Conservation (phyloP, 2,329 filamentous ascomycete genomes). For the Rutstroemia sydowiana region DNA sequence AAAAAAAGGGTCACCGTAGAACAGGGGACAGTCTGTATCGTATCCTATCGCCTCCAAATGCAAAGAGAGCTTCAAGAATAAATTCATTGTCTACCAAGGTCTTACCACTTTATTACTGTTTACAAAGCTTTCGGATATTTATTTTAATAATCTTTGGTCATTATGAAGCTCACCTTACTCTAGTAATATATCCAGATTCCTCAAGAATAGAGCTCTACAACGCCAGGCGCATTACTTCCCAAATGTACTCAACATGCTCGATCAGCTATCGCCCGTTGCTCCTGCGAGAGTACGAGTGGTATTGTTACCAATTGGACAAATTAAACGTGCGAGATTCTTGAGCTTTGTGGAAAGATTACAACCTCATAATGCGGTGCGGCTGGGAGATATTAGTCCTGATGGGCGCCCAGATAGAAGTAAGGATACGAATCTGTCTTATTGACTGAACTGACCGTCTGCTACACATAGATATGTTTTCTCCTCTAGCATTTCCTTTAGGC, state of each 20-base stretch:
- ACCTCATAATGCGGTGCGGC: slow-evolving; percentile 70
- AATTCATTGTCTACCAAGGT: not conserved
- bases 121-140: not conserved
- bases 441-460: slow-evolving; percentile 11
- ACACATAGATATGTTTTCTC: slow-evolving; percentile 80
- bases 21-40: slow-evolving; percentile 10
- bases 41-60: not conserved
- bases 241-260: slow-evolving; percentile 66
- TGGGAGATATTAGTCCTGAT: slow-evolving; percentile 83
- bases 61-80: not conserved
- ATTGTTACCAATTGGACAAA: slow-evolving; percentile 77
- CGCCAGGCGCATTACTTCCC: slow-evolving; percentile 25
- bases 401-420: slow-evolving; percentile 78
- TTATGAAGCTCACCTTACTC: not conserved
- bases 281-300: slow-evolving; percentile 86
- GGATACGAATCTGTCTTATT: slow-evolving; percentile 23
- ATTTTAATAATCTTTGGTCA: not conserved
- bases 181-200: not conserved
- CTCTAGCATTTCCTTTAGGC: slow-evolving; percentile 77
- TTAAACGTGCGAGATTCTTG: slow-evolving; percentile 73
- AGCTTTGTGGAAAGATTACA: slow-evolving; percentile 72
- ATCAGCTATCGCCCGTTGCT: slow-evolving; percentile 83
- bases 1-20: slow-evolving; percentile 5
- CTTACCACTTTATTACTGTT: not conserved
- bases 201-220: slow-evolving; percentile 4